Conservation (phyloP, 352 stramenopile species). For the Pythium coloratum region DNA sequence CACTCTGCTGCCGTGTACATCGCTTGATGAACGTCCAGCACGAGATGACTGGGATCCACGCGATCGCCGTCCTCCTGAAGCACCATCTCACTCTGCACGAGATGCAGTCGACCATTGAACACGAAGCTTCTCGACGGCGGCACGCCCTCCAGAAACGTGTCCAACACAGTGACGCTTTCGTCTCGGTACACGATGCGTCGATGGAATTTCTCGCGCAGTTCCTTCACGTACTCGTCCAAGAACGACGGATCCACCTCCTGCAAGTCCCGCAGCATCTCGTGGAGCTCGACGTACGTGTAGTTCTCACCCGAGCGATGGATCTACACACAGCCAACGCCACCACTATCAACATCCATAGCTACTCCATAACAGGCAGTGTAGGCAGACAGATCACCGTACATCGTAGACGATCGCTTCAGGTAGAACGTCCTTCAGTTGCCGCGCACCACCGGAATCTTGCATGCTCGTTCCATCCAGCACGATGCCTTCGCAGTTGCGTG, state of each 20-base stretch:
- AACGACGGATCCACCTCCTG: constrained; percentile 56
- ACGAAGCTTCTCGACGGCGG: constrained; percentile 58
- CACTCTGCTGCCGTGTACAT: constrained; percentile 47
- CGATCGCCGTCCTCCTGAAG: constrained; percentile 20
- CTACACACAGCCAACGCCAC: constrained; percentile 22
- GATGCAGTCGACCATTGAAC: constrained; percentile 69
- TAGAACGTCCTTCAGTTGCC: constrained; percentile 57
- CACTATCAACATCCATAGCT: constrained; percentile 1
- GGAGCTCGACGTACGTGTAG: constrained; percentile 67
- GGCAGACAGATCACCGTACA: constrained; percentile 26
- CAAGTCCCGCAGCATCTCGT: constrained; percentile 59
- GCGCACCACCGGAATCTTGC: constrained; percentile 10
- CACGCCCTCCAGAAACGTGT: constrained; percentile 45
- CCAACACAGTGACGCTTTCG: constrained; percentile 58
- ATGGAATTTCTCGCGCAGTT: constrained; percentile 59
- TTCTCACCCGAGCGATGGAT: constrained; percentile 77
- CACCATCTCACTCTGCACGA: constrained; percentile 73
- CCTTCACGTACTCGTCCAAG: constrained; percentile 51
- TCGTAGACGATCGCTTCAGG: constrained; percentile 66
- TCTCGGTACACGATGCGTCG: constrained; percentile 51
- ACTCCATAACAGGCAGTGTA: neutral
- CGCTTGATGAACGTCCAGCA: constrained; percentile 69
- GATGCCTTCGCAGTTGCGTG: constrained; percentile 70
- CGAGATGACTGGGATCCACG: constrained; percentile 46
- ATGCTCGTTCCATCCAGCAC: neutral